Evolutionary conservation across 345 rosid species (phyloP), one percentile per base, ranked within the genome.

Genomic region (Bruguiera sexangula): DNA sequence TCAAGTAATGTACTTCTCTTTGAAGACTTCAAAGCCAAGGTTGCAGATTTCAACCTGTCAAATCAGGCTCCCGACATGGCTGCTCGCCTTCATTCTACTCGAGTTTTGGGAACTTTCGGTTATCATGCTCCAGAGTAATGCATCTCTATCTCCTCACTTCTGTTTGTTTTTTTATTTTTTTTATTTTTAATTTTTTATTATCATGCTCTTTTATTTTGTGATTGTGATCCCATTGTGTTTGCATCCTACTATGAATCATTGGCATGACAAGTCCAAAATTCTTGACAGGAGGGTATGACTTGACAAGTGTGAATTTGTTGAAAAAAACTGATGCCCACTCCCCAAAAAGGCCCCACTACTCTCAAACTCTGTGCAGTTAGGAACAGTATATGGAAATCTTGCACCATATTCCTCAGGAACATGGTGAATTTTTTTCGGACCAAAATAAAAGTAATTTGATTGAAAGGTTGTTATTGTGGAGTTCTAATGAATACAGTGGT

Each of bases 51-150:
- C 66, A 92, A 95, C 81, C 87, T 92, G 37, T 95, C 96, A 50
- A 95, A 92, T 70, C 99, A 95, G 87, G 90, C 99, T 78, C 98
- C 99, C 73, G 99, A 95, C 73, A 92, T 90, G 96, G 98, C 99
- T 80, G 97, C 99, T 79, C 98, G 99, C 56, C 97, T 95, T 79
- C 99, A 95, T 78, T 95, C 98, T 65, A 95, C 98, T 75, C 84
- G 99, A 73, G 99, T 95, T 68, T 78, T 95, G 83, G 99, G 98
- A 72, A 95, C 99, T 65, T 95, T 95, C 30, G 99, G 99, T 69
- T 95, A 95, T 74, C 99, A 95, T 66, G 99, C 99, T 54, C 99
- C 99, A 72, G 99, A 95, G 99, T 95, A 90, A 85, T 71, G 77
- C 78, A 74, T 78, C 75, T 50, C 11, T 13, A 20, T 30, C 34